Evolutionary conservation across 1,284 basidiomycete species (phyloP), one percentile per base, ranked within the genome.

Genomic region (Ustilago crameri): DNA sequence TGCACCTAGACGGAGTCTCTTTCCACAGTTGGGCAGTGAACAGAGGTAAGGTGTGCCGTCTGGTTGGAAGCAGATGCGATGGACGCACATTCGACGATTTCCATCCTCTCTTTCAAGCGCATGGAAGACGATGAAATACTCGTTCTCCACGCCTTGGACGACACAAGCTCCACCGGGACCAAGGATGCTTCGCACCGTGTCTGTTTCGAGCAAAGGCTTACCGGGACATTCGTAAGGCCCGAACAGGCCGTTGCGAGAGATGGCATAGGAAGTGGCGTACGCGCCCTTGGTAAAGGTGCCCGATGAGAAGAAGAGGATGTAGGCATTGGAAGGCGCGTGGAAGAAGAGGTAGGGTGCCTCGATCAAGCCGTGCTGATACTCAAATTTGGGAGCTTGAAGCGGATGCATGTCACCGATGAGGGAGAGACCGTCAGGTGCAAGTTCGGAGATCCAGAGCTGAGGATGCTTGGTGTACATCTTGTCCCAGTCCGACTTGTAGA

Each of bases 331-430:
- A 4, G 60, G 52, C 2, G 44, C 26, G 40, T 76, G 74, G 48
- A 70, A 62, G 42, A 64, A 51, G 26, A 78, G 66, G 55, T 78
- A 78, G 1, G 76, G 76, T 3, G 74, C 75, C 55, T 78, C 74
- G 42, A 78, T 45, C 5, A 78, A 52, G 22, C 65, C 62, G 30
- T 54, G 26, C 34, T 78, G 76, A 41, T 70, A 76, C 9, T 30
- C 23, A 27, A 68, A 55, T 8, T 51, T 60, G 35, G 75, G 72
- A 4, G 44, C 62, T 50, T 73, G 72, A 4, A 78, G 60, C 1
- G 72, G 66, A 12, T 57, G 50, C 53, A 73, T 71, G 12, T 74
- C 68, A 20, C 65, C 76, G 3, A 57, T 55, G 26, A 78, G 63
- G 0, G 53, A 50, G 14, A 78, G 66, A 2, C 76, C 76, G 32